These are phyloP conservation scores for Penicillium goetzii DNA, from an alignment of 495 filamentous ascomycete species.

Conservation along the genomic window DNA sequence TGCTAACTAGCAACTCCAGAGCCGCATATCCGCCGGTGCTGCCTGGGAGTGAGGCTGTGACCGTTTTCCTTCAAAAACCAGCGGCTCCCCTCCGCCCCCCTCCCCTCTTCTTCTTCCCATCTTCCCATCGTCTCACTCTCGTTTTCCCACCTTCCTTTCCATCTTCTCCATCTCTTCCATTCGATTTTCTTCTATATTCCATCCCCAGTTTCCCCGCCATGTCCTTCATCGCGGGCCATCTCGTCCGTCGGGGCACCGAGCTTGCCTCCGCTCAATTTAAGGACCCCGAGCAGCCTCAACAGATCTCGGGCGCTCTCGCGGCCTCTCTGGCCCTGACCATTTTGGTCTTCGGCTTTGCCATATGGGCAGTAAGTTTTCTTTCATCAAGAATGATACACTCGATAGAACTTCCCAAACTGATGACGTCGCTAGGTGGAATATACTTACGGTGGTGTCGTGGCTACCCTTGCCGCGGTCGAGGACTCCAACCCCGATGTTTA, in stretches of 20 bases:
- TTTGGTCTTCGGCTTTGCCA: constrained; percentile 21
- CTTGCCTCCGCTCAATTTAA: constrained; percentile 21
- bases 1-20: not conserved
- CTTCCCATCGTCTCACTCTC: constrained; percentile 4
- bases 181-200: constrained; percentile 2
- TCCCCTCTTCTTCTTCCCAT: not conserved
- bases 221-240: constrained; percentile 23
- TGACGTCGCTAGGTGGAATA: constrained; percentile 51
- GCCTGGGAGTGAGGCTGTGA: constrained; percentile 3
- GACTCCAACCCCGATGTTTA: constrained; percentile 61
- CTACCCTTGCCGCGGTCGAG: constrained; percentile 65
- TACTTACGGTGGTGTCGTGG: constrained; percentile 60
- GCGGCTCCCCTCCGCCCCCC: not conserved
- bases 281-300: constrained; percentile 21
- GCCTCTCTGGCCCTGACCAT: constrained; percentile 26
- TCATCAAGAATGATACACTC: not conserved
- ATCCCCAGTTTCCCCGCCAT: constrained; percentile 20
- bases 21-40: constrained; percentile 7
- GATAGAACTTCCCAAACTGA: not conserved
- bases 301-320: constrained; percentile 28
- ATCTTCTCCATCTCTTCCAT: not conserved
- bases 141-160: constrained; percentile 9
- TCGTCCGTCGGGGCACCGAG: constrained; percentile 38
- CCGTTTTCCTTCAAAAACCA: constrained; percentile 3
- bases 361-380: constrained; percentile 27